Evolutionary conservation across 345 rosid genomes (phyloP).

Genomic region (Euphorbia lathyris): DNA sequence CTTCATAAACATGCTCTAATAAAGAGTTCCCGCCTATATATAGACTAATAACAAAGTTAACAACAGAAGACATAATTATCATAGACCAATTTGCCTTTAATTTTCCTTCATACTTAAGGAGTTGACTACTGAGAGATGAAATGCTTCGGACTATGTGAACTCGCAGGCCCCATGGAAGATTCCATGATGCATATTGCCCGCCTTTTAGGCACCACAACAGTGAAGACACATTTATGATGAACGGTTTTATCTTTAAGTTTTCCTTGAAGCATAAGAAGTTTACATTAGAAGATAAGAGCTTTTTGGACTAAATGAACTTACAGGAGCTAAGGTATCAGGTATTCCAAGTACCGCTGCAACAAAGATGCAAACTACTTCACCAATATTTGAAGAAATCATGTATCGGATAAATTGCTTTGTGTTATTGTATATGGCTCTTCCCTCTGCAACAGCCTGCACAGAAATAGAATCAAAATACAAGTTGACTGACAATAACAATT

Average conservation of each 20-base stretch:
- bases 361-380: constrained; percentile 99
- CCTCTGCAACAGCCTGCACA: constrained; percentile 96
- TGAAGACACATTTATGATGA: constrained; percentile 4
- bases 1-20: not conserved
- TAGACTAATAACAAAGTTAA: not conserved
- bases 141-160: not conserved
- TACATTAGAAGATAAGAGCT: not conserved
- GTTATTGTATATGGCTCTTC: constrained; percentile 97
- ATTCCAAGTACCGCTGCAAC: constrained; percentile 98
- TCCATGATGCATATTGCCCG: not conserved
- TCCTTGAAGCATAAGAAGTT: not conserved
- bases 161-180: not conserved
- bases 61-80: not conserved
- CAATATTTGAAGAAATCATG: constrained; percentile 99
- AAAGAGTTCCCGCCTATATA: not conserved
- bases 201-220: not conserved
- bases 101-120: not conserved
- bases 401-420: constrained; percentile 99
- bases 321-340: constrained; percentile 98
- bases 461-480: not conserved
- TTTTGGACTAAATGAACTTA: constrained; percentile 45
- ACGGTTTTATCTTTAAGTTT: not conserved
- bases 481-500: not conserved
- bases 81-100: not conserved
- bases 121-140: not conserved